These are phyloP conservation scores for Mariannaea sp. DNA, from an alignment of 2,329 filamentous ascomycete genomes.

Conservation along the genomic window DNA sequence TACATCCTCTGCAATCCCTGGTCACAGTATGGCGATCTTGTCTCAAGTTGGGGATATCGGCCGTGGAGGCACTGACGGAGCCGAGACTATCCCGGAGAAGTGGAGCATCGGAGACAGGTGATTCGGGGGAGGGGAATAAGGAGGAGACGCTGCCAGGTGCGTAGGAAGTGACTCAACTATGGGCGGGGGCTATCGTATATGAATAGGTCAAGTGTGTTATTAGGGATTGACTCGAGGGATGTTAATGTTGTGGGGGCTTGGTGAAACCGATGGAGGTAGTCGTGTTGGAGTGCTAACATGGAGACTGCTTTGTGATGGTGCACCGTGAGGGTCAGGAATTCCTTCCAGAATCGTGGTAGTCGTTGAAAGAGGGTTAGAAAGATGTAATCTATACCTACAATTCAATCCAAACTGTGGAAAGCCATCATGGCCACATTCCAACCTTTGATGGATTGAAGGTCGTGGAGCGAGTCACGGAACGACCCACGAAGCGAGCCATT, in stretches of 20 bases:
- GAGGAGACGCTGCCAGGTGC: slow-evolving; percentile 53
- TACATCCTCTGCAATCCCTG: slow-evolving; percentile 51
- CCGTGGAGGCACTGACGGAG: slow-evolving; percentile 47
- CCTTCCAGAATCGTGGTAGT: too few species aligned
- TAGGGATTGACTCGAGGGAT: slow-evolving; percentile 52
- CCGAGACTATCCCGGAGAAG: slow-evolving; percentile 62
- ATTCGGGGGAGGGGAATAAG: slow-evolving; percentile 38
- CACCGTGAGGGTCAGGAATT: too few species aligned
- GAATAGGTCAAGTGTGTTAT: slow-evolving; percentile 58
- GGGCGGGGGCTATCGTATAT: slow-evolving; percentile 54
- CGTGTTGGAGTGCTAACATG: too few species aligned
- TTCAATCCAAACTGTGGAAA: too few species aligned
- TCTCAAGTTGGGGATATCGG: slow-evolving; percentile 42
- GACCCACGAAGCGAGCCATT: too few species aligned
- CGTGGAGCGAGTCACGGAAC: too few species aligned
- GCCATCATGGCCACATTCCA: too few species aligned
- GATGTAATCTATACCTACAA: too few species aligned
- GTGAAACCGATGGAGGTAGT: slow-evolving; percentile 59
- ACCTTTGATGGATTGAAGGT: too few species aligned
- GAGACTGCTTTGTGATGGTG: slow-evolving; percentile 55
- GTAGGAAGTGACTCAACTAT: slow-evolving; percentile 52
- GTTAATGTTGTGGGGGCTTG: slow-evolving; percentile 57
- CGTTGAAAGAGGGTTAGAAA: too few species aligned
- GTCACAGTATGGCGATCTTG: slow-evolving; percentile 46
- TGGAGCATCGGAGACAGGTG: slow-evolving; percentile 59